Evolutionary conservation across 345 rosid genomes (phyloP).

Genomic region (Melaleuca alternifolia): DNA sequence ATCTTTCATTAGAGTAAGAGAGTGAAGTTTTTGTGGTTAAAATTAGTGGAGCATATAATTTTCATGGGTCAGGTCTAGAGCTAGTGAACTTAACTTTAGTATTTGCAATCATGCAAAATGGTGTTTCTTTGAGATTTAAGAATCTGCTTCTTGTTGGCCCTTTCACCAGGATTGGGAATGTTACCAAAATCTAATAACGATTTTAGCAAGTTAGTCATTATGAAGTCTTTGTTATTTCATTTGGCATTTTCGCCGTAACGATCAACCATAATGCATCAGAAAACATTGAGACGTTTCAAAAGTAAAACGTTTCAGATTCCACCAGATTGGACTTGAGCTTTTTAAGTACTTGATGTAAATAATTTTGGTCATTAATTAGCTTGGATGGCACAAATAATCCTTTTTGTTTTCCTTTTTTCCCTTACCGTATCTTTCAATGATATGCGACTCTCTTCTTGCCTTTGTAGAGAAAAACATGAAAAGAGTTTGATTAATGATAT

Average conservation of each 20-base stretch:
- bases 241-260: neutral
- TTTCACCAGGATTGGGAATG: neutral
- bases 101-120: neutral
- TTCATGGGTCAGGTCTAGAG: neutral
- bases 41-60: neutral
- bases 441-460: neutral
- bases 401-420: neutral
- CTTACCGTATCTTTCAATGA: neutral
- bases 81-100: neutral
- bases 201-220: neutral
- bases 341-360: neutral
- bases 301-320: neutral
- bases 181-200: neutral
- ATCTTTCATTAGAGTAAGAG: neutral
- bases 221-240: neutral
- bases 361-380: neutral
- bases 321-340: neutral
- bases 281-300: neutral
- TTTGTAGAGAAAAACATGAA: slow-evolving; percentile 51
- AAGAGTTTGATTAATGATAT: slow-evolving; percentile 47
- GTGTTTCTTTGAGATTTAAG: neutral
- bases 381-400: neutral
- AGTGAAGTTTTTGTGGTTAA: neutral
- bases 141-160: neutral
- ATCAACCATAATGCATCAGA: neutral